Conservation (phyloP, 2,329 filamentous ascomycete species). For the Ceratocystis smalleyi region DNA sequence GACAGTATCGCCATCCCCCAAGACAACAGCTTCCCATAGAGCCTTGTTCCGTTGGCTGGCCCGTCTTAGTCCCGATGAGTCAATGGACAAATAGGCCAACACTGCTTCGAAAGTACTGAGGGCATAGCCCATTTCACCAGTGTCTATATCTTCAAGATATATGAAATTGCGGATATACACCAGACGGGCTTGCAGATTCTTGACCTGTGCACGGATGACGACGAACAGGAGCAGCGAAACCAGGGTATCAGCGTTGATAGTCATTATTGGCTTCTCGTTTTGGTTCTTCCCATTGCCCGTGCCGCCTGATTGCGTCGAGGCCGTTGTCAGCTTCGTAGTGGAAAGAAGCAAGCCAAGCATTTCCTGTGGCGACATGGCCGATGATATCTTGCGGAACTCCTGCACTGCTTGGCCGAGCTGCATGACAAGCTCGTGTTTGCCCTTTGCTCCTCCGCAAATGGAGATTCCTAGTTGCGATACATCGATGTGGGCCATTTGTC, state of each 20-base stretch:
- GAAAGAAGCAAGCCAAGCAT: slow-evolving; percentile 71
- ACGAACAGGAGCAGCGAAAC: slow-evolving; percentile 85
- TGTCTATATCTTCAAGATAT: slow-evolving; percentile 94
- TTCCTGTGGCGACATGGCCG: slow-evolving; percentile 66
- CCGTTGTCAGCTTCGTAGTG: slow-evolving; percentile 71
- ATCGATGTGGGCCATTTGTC: slow-evolving; percentile 86
- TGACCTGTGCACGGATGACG: slow-evolving; percentile 77
- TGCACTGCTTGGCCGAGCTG: slow-evolving; percentile 67
- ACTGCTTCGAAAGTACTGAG: slow-evolving; percentile 93
- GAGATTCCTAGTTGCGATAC: slow-evolving; percentile 85
- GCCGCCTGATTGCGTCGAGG: slow-evolving; percentile 26
- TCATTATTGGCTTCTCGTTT: slow-evolving; percentile 40
- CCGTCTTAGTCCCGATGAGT: slow-evolving; percentile 65
- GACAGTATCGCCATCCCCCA: slow-evolving; percentile 61
- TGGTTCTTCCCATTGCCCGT: slow-evolving; percentile 25
- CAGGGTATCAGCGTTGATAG: slow-evolving; percentile 71
- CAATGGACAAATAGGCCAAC: slow-evolving; percentile 67
- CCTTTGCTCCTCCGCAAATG: slow-evolving; percentile 61
- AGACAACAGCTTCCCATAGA: slow-evolving; percentile 72
- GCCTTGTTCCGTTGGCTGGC: slow-evolving; percentile 75
- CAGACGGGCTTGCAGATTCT: slow-evolving; percentile 73
- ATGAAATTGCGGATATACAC: slow-evolving; percentile 96
- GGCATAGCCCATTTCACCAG: slow-evolving; percentile 88
- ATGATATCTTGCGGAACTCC: slow-evolving; percentile 72
- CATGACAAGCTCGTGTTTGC: slow-evolving; percentile 66